Evolutionary conservation across 2,329 filamentous ascomycete species (phyloP).

Genomic region (Aspergillus floridensis): DNA sequence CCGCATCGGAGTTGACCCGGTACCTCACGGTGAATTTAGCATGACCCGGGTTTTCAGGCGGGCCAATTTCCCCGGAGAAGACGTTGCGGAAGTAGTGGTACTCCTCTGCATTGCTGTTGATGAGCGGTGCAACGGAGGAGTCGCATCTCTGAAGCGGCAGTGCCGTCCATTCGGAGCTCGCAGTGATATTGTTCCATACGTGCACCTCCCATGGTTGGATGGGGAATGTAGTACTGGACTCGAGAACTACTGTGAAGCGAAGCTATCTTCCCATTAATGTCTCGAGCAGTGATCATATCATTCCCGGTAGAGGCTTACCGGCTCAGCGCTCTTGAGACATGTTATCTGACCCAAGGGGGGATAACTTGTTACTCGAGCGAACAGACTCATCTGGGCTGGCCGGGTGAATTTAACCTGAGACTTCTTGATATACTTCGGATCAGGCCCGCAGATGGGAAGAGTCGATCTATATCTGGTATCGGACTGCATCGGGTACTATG

Average conservation of each 20-base stretch:
- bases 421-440: not conserved
- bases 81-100: conserved; percentile 34
- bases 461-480: conserved; percentile 15
- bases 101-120: conserved; percentile 21
- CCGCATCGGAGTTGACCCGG: conserved; percentile 33
- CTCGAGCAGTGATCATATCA: too few species aligned
- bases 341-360: conserved; percentile 77
- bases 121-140: conserved; percentile 27
- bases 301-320: not conserved
- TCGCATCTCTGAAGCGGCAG: conserved; percentile 51
- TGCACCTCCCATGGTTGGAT: conserved; percentile 67
- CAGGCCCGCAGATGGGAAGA: conserved; percentile 21
- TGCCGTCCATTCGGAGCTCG: conserved; percentile 57
- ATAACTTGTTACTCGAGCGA: conserved; percentile 58
- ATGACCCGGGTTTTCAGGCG: conserved; percentile 29
- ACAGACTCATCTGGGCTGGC: conserved; percentile 48
- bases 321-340: conserved; percentile 46
- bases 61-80: conserved; percentile 30
- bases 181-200: conserved; percentile 67
- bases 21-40: conserved; percentile 46
- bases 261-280: conserved; percentile 36
- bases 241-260: conserved; percentile 66
- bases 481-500: conserved; percentile 11
- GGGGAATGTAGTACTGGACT: conserved; percentile 57
- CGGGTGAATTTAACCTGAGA: conserved; percentile 24